A percentile compares a stretch with the other conserved stretches of the same genome.
Conservation (phyloP, 495 filamentous ascomycete species). For the Cairneyella variabilis region DNA sequence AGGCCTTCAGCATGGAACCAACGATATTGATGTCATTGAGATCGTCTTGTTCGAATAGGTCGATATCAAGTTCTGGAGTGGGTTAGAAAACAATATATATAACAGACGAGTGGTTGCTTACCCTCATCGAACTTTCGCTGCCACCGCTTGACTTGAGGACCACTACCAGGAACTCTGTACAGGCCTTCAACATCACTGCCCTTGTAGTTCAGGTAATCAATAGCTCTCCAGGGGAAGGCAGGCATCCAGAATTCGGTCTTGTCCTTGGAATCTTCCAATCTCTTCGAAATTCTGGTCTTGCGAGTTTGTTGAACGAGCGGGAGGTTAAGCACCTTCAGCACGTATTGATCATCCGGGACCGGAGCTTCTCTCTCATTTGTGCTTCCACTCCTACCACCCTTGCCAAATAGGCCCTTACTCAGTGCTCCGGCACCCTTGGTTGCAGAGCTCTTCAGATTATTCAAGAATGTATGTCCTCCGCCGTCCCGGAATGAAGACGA, state of each 20-base stretch:
- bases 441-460: conserved; percentile 65
- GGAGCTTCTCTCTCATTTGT: conserved; percentile 58
- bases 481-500: conserved; percentile 60
- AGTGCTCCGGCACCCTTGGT: conserved; percentile 74
- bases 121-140: conserved; percentile 81
- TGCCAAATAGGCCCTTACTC: conserved; percentile 73
- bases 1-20: conserved; percentile 86
- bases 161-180: conserved; percentile 83
- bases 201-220: conserved; percentile 90
- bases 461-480: conserved; percentile 56
- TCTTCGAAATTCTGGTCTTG: conserved; percentile 80
- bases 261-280: conserved; percentile 75
- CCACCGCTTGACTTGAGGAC: conserved; percentile 79
- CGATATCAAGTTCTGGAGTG: conserved; percentile 67
- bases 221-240: conserved; percentile 83
- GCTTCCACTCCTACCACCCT: conserved; percentile 67
- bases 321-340: conserved; percentile 71
- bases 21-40: conserved; percentile 93
- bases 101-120: conserved; percentile 25
- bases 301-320: conserved; percentile 81
- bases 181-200: conserved; percentile 87
- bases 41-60: conserved; percentile 76
- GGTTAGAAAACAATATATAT: conserved; percentile 25
- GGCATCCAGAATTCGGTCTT: conserved; percentile 99
- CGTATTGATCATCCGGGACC: conserved; percentile 71